A percentile compares a stretch with the other conserved stretches of the same genome.
Conservation (phyloP, 129 eudicot species). For the Ambrosia trifida region DNA sequence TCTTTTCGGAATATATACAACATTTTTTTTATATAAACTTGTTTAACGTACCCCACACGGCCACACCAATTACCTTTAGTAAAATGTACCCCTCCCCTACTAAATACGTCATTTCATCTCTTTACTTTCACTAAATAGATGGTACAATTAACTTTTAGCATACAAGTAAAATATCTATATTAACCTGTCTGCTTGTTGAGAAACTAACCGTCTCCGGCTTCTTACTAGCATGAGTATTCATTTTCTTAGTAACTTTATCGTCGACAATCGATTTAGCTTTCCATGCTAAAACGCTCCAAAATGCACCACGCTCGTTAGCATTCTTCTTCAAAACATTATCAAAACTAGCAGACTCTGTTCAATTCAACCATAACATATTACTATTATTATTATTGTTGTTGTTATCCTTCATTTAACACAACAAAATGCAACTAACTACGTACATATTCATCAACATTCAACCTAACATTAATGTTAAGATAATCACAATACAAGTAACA, state of each 20-base stretch:
- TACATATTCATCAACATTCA: not conserved
- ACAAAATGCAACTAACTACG: not conserved
- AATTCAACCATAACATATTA: too few relatives aligned
- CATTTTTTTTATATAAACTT: too few relatives aligned
- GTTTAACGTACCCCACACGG: too few relatives aligned
- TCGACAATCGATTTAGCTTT: conserved; percentile 75
- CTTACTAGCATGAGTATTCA: conserved; percentile 7
- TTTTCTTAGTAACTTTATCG: conserved; percentile 28
- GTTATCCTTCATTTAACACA: not conserved
- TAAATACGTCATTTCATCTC: too few relatives aligned
- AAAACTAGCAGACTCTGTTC: conserved; percentile 40
- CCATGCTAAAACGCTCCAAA: conserved; percentile 79
- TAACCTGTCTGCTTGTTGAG: conserved; percentile 40
- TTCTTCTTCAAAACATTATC: conserved; percentile 45
- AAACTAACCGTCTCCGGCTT: conserved; percentile 27
- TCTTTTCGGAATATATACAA: too few relatives aligned
- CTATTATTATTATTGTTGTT: too few relatives aligned
- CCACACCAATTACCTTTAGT: too few relatives aligned
- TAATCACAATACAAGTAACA: not conserved
- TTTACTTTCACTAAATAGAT: too few relatives aligned
- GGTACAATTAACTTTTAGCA: too few relatives aligned
- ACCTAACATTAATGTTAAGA: not conserved
- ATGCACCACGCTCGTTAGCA: conserved; percentile 57
- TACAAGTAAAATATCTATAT: not conserved
- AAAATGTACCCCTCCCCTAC: too few relatives aligned